A percentile compares a stretch with the other conserved stretches of the same genome.
phyloP scores from a whole-genome alignment of 2,329 filamentous ascomycete species.

The Kalaharituber pfeilii region DNA sequence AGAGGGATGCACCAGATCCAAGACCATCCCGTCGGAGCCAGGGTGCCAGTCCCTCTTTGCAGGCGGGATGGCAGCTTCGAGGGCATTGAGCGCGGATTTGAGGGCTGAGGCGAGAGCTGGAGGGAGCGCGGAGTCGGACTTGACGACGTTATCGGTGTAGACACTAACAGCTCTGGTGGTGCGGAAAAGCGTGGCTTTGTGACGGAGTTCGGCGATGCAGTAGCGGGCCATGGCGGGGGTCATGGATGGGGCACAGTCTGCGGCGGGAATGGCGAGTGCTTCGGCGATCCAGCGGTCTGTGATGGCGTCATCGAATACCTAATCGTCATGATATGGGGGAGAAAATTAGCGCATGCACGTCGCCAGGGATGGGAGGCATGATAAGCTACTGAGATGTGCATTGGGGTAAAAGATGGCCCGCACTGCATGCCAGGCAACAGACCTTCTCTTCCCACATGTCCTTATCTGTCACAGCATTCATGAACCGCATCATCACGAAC shows the following conservation, averaged over 20 bases:
- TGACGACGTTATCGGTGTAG: background rate
- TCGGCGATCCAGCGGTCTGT: slow-evolving; percentile 26
- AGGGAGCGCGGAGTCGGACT: background rate
- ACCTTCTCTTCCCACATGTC: slow-evolving; percentile 27
- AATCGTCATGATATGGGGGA: background rate
- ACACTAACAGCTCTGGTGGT: background rate
- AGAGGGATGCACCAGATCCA: slow-evolving; percentile 47
- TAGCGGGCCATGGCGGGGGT: slow-evolving; percentile 27
- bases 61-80: slow-evolving; percentile 38
- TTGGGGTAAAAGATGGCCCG: too few relatives aligned
- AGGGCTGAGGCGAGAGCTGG: too few relatives aligned
- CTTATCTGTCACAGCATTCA: slow-evolving; percentile 28
- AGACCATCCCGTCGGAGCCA: slow-evolving; percentile 37
- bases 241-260: too few relatives aligned
- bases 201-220: slow-evolving; percentile 22
- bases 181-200: background rate
- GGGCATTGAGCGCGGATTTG: slow-evolving; percentile 28
- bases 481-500: slow-evolving; percentile 26
- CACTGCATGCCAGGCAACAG: too few relatives aligned
- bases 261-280: slow-evolving; percentile 18
- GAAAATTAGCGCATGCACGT: background rate
- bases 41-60: slow-evolving; percentile 44
- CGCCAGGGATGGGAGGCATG: too few relatives aligned
- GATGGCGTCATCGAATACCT: slow-evolving; percentile 24
- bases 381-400: too few relatives aligned